Conservation (phyloP, 2,329 filamentous ascomycete genomes). For the Aspergillus sp. region DNA sequence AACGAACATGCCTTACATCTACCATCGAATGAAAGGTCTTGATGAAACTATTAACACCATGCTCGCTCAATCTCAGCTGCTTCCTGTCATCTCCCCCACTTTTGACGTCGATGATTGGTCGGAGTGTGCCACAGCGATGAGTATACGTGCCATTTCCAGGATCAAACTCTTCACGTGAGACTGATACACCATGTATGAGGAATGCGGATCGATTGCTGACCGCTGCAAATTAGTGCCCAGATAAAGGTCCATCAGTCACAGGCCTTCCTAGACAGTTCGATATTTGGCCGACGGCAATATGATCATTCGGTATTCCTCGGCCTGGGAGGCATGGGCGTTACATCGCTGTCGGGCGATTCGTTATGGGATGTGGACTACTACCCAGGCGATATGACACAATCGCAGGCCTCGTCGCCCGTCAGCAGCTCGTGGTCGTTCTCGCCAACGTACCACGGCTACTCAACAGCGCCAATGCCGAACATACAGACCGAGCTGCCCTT, state of each 20-base stretch:
- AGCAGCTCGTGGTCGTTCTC: constrained; percentile 15
- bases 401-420: background rate
- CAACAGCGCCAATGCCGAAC: constrained; percentile 24
- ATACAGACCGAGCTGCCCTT: constrained; percentile 37
- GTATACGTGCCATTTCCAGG: constrained; percentile 40
- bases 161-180: constrained; percentile 44
- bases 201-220: background rate
- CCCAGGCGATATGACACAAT: background rate
- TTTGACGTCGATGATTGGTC: constrained; percentile 24
- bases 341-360: background rate
- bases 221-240: constrained; percentile 34
- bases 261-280: constrained; percentile 45
- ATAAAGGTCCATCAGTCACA: constrained; percentile 46
- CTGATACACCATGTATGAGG: too few relatives aligned
- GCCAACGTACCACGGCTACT: constrained; percentile 27
- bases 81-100: constrained; percentile 21
- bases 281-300: constrained; percentile 46
- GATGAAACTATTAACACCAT: constrained; percentile 38
- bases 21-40: constrained; percentile 42
- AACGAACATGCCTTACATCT: constrained; percentile 36
- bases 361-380: background rate
- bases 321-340: constrained; percentile 19
- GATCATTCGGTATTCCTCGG: constrained; percentile 29
- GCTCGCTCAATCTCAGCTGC: constrained; percentile 31
- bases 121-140: constrained; percentile 39